These are phyloP conservation scores for Pyricularia grisea DNA, from an alignment of 2,329 filamentous ascomycete genomes.

Conservation along the genomic window DNA sequence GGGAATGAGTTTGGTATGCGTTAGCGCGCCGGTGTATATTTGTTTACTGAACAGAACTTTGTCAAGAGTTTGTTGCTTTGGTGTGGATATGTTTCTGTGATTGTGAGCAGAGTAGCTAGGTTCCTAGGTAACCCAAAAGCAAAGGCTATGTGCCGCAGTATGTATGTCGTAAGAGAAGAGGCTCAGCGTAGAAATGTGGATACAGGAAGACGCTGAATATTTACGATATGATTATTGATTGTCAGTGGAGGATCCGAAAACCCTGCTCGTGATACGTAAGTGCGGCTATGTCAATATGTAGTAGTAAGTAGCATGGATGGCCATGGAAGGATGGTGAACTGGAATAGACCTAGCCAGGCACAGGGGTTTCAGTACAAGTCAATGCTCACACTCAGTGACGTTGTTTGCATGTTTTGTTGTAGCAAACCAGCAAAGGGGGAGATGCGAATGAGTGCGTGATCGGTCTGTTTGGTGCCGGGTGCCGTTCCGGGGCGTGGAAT, in stretches of 20 bases:
- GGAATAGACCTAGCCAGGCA: not conserved
- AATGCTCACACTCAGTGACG: not conserved
- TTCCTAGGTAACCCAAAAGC: not conserved
- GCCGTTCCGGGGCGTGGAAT: not conserved
- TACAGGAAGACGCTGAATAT: not conserved
- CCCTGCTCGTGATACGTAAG: not conserved
- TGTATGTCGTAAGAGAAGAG: not conserved
- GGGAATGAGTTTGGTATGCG: not conserved
- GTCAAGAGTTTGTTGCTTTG: not conserved
- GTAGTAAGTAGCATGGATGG: not conserved
- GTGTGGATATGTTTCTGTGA: not conserved
- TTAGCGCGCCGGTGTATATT: not conserved
- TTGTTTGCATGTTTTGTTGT: not conserved
- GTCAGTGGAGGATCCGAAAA: not conserved
- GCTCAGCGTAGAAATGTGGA: not conserved
- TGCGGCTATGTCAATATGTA: not conserved
- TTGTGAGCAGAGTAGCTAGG: not conserved
- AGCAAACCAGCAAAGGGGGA: not conserved
- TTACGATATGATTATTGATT: not conserved
- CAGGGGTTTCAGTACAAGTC: not conserved
- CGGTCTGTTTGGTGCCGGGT: not conserved
- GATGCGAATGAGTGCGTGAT: not conserved
- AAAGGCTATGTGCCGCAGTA: not conserved
- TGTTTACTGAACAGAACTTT: not conserved
- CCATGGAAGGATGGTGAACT: not conserved